These are phyloP conservation scores for Globisporangium lucens DNA, from an alignment of 352 stramenopile genomes.

Conservation along the genomic window DNA sequence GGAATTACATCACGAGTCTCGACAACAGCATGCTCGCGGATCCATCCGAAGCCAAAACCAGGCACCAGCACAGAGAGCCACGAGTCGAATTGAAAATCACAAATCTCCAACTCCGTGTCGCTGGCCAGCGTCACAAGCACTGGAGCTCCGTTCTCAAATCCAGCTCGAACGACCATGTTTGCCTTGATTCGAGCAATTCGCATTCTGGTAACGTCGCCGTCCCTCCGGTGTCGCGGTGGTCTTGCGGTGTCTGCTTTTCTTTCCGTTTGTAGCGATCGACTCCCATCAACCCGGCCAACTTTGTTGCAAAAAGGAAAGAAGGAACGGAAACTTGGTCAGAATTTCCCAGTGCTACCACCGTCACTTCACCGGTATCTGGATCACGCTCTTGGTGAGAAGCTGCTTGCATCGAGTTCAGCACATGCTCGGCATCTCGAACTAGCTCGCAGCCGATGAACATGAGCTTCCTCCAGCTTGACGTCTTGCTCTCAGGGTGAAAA, in stretches of 20 bases:
- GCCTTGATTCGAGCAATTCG: background rate
- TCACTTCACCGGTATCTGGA: background rate
- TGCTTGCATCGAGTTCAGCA: background rate
- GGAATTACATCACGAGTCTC: too few species aligned
- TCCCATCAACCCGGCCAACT: background rate
- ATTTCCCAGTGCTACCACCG: background rate
- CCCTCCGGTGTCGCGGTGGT: too few species aligned
- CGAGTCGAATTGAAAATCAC: background rate
- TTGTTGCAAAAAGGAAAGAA: background rate
- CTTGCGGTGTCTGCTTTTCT: background rate
- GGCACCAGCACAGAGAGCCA: background rate
- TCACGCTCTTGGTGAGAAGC: background rate
- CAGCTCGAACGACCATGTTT: background rate
- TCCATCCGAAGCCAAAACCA: background rate
- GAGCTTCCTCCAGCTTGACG: constrained; percentile 8
- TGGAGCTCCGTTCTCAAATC: background rate
- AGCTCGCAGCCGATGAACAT: constrained; percentile 2
- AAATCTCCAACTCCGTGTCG: background rate
- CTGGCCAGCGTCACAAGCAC: background rate
- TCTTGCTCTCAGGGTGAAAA: background rate
- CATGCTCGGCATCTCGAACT: background rate
- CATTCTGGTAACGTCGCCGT: too few species aligned
- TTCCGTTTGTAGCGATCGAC: constrained; percentile 1
- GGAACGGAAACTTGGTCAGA: background rate
- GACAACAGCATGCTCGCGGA: background rate